Base-by-base conservation (phyloP, 345 rosid species). In the Limnanthes douglasii region DNA sequence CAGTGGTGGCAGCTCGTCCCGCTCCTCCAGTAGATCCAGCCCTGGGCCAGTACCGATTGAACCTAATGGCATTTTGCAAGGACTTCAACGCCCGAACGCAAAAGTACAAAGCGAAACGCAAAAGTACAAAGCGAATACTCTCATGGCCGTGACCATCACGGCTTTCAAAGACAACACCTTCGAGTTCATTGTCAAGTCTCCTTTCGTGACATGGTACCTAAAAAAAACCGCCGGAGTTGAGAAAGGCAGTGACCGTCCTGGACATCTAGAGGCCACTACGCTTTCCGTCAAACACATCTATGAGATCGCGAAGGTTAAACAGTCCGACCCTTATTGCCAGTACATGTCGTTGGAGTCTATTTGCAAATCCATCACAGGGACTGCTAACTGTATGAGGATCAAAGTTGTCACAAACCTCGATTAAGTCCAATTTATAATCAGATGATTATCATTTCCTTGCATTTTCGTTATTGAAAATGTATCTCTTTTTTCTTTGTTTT, bases 41-140 rank as follows among this genome's bases (percentile, higher is more conserved):
- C 0, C 46, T 90, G 10, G 98, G 95, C 6, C 94, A 80, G 32
- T 90, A 90, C 66, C 54, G 75, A n/a, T 73, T 90, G 18, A 90
- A 90, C 54, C 60, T 84, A 27, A 75, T 90, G 95, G 85, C 95
- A 0, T 90, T 90, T 61, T 84, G 98, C 76, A 84, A 90, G 63
- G 95, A 90, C 65, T 80, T 90, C 72, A 90, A 90, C 57, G 92
- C 96, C 5, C 55, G 95, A 16, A 88, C 93, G 14, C 97, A 88
- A 39, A 88, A 79, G 69, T 88, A 79, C 83, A 83, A 88, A 41
- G 62, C n/a, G n/a, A n/a, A n/a, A n/a, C n/a, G n/a, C n/a, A n/a
- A n/a, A n/a, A n/a, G 68, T 78, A 78, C 79, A 74, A 78, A 44
- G 56, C 80, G 1, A 93, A 88, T 35, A 73, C 86, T 3, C 95